These are phyloP conservation scores for Gloeostereum incarnatum DNA, from an alignment of 768 basidiomycete species.

Conservation along the genomic window DNA sequence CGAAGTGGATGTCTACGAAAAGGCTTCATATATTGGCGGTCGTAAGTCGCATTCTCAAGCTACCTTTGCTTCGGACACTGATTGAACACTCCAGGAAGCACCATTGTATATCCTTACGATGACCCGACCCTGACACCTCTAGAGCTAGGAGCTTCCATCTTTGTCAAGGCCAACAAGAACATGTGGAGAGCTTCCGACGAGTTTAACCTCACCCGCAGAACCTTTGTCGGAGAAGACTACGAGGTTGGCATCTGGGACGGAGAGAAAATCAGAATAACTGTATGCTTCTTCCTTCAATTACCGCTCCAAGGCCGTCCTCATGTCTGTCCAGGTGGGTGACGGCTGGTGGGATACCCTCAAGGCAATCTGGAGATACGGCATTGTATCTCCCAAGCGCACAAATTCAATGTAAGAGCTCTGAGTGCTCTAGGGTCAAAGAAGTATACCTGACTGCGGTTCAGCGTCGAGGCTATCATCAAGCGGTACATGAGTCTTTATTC, in stretches of 20 bases:
- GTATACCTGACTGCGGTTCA: constrained; percentile 20
- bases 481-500: constrained; percentile 49
- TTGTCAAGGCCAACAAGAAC: constrained; percentile 60
- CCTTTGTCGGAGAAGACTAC: constrained; percentile 38
- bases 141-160: constrained; percentile 87
- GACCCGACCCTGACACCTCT: constrained; percentile 45
- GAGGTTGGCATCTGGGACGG: constrained; percentile 83
- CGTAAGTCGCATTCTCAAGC: constrained; percentile 40
- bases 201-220: constrained; percentile 56
- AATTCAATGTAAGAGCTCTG: constrained; percentile 36
- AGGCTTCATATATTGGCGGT: constrained; percentile 69
- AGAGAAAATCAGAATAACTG: constrained; percentile 52
- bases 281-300: constrained; percentile 20
- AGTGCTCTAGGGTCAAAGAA: constrained; percentile 2
- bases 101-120: constrained; percentile 67
- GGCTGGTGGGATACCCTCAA: constrained; percentile 71
- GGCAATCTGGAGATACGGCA: constrained; percentile 72
- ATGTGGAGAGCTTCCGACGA: constrained; percentile 70
- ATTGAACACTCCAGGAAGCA: constrained; percentile 49
- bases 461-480: constrained; percentile 47
- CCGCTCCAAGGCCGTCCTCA: constrained; percentile 1
- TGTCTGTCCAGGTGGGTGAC: constrained; percentile 28
- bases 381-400: constrained; percentile 45
- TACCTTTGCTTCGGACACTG: constrained; percentile 3
- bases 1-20: constrained; percentile 82